A percentile compares a stretch with the other conserved stretches of the same genome.
Conservation (phyloP, 1,284 basidiomycete species). For the Acaromyces ingoldii region DNA sequence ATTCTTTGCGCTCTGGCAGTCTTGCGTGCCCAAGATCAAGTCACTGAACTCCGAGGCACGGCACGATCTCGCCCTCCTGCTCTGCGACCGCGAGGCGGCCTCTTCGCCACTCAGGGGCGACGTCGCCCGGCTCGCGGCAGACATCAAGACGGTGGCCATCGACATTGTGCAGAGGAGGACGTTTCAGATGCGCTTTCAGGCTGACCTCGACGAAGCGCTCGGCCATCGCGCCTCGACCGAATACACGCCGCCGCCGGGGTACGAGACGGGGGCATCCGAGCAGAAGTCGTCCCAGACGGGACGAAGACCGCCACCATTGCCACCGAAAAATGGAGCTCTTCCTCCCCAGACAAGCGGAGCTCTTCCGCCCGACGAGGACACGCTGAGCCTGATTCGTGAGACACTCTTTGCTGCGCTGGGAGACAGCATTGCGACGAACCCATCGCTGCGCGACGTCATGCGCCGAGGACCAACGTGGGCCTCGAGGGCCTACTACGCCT, state of each 20-base stretch:
- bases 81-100: conserved; percentile 72
- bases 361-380: conserved; percentile 1
- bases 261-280: conserved; percentile 1
- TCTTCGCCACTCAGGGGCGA: conserved; percentile 94
- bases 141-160: conserved; percentile 8
- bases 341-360: neutral
- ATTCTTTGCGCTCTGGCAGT: conserved; percentile 68
- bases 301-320: neutral
- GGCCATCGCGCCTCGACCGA: neutral
- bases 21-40: conserved; percentile 64
- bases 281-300: neutral
- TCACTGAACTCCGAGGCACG: conserved; percentile 61
- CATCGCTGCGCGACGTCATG: neutral
- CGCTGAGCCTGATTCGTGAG: conserved; percentile 10
- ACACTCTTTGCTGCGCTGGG: conserved; percentile 9
- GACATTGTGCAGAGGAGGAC: conserved; percentile 9
- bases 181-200: conserved; percentile 5
- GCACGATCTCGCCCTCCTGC: conserved; percentile 71
- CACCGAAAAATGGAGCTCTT: neutral
- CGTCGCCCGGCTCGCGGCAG: conserved; percentile 90
- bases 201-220: neutral
- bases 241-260: conserved; percentile 6
- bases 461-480: neutral
- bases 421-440: conserved; percentile 10
- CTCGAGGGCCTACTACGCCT: conserved; percentile 8